These are phyloP conservation scores for Myxozyma lipomycoides DNA, from an alignment of 805 yeast genomes.

Conservation along the genomic window DNA sequence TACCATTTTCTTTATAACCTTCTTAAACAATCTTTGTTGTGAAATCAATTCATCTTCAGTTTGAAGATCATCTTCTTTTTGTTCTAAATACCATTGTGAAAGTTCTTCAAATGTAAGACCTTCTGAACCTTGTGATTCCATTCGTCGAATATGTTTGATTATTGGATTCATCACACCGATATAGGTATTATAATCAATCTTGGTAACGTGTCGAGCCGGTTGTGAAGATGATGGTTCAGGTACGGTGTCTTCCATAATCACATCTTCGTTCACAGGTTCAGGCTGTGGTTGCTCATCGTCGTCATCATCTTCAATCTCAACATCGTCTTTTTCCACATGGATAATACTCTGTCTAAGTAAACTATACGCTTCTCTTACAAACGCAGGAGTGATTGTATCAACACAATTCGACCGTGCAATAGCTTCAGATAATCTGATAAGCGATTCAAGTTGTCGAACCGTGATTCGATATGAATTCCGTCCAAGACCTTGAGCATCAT, in stretches of 20 bases:
- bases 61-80: slow-evolving; percentile 64
- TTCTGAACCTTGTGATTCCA: slow-evolving; percentile 46
- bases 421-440: slow-evolving; percentile 91
- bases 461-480: slow-evolving; percentile 89
- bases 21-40: slow-evolving; percentile 67
- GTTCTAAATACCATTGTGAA: slow-evolving; percentile 75
- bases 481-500: slow-evolving; percentile 81
- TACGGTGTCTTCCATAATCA: slow-evolving; percentile 5
- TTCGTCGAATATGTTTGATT: slow-evolving; percentile 61
- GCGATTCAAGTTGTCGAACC: slow-evolving; percentile 84
- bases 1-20: slow-evolving; percentile 77
- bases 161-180: slow-evolving; percentile 76
- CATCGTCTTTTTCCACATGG: slow-evolving; percentile 89
- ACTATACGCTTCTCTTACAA: slow-evolving; percentile 91
- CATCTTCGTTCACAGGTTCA: neutral
- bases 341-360: slow-evolving; percentile 85
- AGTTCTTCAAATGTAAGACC: slow-evolving; percentile 68
- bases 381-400: slow-evolving; percentile 73
- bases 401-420: slow-evolving; percentile 96
- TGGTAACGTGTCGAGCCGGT: slow-evolving; percentile 30
- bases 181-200: slow-evolving; percentile 81
- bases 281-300: slow-evolving; percentile 24
- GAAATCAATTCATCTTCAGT: slow-evolving; percentile 65
- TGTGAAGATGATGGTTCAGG: slow-evolving; percentile 8
- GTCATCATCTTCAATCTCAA: slow-evolving; percentile 73